Conservation (phyloP, 2,329 filamentous ascomycete genomes). For the Alternaria ethzedia region DNA sequence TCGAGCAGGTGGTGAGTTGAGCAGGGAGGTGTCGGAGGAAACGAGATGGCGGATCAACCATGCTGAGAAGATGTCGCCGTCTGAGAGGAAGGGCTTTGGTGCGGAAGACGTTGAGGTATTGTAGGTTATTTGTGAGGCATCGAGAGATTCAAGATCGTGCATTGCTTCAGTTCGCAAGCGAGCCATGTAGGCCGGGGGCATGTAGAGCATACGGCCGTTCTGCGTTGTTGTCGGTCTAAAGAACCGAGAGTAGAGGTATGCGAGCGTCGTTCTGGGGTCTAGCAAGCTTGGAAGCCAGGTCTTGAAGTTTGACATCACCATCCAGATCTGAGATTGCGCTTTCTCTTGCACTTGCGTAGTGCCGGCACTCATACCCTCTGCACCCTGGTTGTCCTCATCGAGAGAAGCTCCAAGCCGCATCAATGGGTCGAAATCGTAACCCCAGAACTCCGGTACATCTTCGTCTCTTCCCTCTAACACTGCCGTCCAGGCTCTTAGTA, state of each 20-base stretch:
- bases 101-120: constrained; percentile 9
- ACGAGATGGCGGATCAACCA: constrained; percentile 19
- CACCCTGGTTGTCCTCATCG: constrained; percentile 19
- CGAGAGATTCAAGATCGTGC: constrained; percentile 8
- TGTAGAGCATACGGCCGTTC: constrained; percentile 14
- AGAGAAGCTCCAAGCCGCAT: constrained; percentile 11
- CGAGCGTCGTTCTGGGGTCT: background rate
- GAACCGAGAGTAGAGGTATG: background rate
- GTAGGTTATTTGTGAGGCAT: constrained; percentile 2
- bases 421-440: constrained; percentile 28
- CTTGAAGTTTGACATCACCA: background rate
- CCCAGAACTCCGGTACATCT: constrained; percentile 20
- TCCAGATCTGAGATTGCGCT: background rate
- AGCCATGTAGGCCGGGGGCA: constrained; percentile 23
- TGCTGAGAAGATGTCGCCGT: constrained; percentile 26
- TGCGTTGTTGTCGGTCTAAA: background rate
- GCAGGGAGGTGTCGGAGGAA: constrained; percentile 9
- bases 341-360: background rate
- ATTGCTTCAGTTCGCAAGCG: constrained; percentile 15
- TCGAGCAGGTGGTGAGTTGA: background rate
- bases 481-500: constrained; percentile 29
- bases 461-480: constrained; percentile 30
- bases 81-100: constrained; percentile 25
- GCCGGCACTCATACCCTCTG: background rate
- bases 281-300: background rate